A percentile compares a stretch with the other conserved stretches of the same genome.
Conservation (phyloP, 192 early-diverging fungal genomes). For the Linnemannia zychae region DNA sequence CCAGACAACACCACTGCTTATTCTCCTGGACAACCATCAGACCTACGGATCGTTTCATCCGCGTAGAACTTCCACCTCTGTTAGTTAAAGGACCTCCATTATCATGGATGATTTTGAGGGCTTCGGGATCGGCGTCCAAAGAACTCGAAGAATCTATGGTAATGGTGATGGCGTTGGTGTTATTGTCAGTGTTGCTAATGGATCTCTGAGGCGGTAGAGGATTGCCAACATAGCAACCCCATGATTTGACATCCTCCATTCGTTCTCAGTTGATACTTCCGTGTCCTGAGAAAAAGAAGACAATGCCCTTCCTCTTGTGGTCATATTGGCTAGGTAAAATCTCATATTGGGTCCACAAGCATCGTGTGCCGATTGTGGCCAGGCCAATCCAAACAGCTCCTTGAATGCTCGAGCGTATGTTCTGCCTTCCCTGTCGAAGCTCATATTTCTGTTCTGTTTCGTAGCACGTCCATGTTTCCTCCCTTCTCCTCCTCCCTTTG, state of each 20-base stretch:
- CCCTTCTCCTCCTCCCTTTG: too few species aligned
- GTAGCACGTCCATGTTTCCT: too few species aligned
- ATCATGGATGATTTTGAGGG: neutral
- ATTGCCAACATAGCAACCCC: neutral
- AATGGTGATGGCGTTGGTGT: neutral
- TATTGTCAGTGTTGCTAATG: neutral
- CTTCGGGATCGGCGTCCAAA: neutral
- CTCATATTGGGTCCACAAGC: neutral
- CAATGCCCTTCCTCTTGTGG: neutral
- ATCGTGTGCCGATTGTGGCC: neutral
- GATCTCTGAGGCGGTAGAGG: neutral
- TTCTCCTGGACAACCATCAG: conserved; percentile 4
- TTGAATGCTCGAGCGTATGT: neutral
- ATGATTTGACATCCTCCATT: too few species aligned
- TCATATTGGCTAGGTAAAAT: neutral
- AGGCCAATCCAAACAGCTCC: neutral
- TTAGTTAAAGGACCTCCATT: too few species aligned
- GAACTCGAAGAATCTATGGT: neutral
- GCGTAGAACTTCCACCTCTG: neutral
- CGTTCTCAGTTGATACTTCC: too few species aligned
- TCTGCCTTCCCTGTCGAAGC: too few species aligned
- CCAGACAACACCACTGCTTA: neutral
- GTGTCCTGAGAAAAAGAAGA: too few species aligned
- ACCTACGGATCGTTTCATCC: neutral
- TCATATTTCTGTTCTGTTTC: too few species aligned